phyloP scores from a whole-genome alignment of 2,329 filamentous ascomycete genomes.

The Scedosporium minutisporum region DNA sequence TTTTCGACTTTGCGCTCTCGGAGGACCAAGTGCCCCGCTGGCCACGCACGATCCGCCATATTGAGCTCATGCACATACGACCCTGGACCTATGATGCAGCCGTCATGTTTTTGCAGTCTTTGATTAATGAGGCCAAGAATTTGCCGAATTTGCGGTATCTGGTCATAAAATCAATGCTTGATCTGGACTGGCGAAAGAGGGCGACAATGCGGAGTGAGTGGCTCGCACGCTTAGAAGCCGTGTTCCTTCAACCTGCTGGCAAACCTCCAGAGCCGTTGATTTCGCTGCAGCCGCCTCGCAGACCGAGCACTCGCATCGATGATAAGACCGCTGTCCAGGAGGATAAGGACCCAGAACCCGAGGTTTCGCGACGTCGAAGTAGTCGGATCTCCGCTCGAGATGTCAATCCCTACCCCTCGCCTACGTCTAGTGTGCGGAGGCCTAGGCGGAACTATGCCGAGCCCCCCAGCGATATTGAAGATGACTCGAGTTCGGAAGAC shows the following conservation, averaged over 20 bases:
- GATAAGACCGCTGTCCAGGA: background rate
- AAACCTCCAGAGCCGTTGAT: conserved; percentile 27
- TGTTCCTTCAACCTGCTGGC: conserved; percentile 49
- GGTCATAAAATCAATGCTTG: conserved; percentile 66
- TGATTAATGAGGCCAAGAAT: conserved; percentile 60
- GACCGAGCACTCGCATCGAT: background rate
- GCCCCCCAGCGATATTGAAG: conserved; percentile 8
- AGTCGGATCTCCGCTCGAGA: conserved; percentile 22
- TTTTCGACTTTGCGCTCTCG: conserved; percentile 60
- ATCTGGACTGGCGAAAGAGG: conserved; percentile 73
- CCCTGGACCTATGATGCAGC: conserved; percentile 63
- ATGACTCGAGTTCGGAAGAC: conserved; percentile 6
- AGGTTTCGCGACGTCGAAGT: background rate
- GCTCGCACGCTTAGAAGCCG: conserved; percentile 57
- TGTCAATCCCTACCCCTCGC: conserved; percentile 12
- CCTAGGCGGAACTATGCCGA: background rate
- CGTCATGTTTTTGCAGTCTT: conserved; percentile 67
- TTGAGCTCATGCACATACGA: conserved; percentile 70
- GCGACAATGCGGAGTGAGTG: conserved; percentile 71
- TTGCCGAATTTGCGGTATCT: conserved; percentile 61
- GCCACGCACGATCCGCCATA: conserved; percentile 59
- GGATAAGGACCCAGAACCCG: background rate
- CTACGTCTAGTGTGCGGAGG: background rate
- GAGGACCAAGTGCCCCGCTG: conserved; percentile 62
- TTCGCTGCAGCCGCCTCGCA: conserved; percentile 21